Evolutionary conservation across 1,284 basidiomycete species (phyloP), one percentile per base, ranked within the genome.

Genomic region (Mycena citricolor): DNA sequence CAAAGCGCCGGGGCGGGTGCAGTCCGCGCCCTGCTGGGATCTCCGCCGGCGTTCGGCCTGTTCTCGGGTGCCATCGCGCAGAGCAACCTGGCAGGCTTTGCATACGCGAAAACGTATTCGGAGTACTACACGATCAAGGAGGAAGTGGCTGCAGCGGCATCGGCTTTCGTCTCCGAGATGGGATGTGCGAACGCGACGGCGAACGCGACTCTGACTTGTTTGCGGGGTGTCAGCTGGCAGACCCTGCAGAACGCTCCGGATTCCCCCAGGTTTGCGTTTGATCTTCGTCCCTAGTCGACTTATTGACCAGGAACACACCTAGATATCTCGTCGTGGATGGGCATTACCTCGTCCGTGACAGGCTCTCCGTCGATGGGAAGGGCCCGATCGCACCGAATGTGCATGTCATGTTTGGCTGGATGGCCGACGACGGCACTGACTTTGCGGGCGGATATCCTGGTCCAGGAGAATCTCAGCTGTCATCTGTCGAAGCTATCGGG

Each of bases 321-420:
- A 71, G 71, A 44, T 71, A 64, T 40, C 54, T 71, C 20, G 73
- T 76, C 2, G 66, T 71, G 6, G 74, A 76, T 44, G 74, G 74
- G 3, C 70, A 65, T 7, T 69, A 63, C 52, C 62, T 76, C 28
- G 64, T 60, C 1, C 57, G 61, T 1, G 56, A 60, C n/a, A 62
- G 68, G n/a, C 64, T 76, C 10, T 61, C 62, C 6, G 51, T 74
- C 16, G 62, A 66, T 30, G 68, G 68, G 0, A 54, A 61, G 3
- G 70, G 67, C 1, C 61, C 64, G 4, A 56, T 66, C 4, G 70
- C 71, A 4, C 29, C 51, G 5, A 59, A 67, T 26, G 71, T 70
- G 0, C 71, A 73, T 48, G 65, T 71, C 28, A 66, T 77, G 54
- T 70, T 71, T 51, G 74, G 74, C 1, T 70, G 68, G 63, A 69